Percentiles rank a stretch among this genome's conserved stretches.
These are phyloP conservation scores for Drosera spatulata DNA, from an alignment of 179 eudicot species.

Conservation along the genomic window DNA sequence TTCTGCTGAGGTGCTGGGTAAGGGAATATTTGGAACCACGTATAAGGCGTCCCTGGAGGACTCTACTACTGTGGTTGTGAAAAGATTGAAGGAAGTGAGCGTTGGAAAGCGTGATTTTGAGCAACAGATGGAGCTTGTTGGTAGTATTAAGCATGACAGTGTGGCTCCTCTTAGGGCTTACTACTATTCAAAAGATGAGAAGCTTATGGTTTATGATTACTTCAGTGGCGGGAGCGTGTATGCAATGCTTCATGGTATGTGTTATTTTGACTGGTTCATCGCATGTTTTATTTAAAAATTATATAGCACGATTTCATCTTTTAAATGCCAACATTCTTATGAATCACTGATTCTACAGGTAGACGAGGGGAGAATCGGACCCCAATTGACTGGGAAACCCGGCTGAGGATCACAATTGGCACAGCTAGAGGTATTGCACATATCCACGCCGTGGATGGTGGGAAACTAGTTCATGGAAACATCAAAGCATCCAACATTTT, in stretches of 20 bases:
- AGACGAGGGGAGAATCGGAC: constrained; percentile 42
- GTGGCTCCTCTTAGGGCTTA: constrained; percentile 35
- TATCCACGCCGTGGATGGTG: constrained; percentile 46
- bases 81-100: constrained; percentile 31
- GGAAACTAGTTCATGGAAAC: constrained; percentile 80
- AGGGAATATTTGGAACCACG: constrained; percentile 42
- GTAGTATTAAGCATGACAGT: constrained; percentile 37
- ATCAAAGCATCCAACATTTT: constrained; percentile 71
- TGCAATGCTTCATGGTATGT: constrained; percentile 55
- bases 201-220: constrained; percentile 72
- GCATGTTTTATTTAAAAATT: not conserved
- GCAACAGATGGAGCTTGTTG: constrained; percentile 43
- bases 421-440: constrained; percentile 62
- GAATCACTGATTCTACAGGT: constrained; percentile 19
- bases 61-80: constrained; percentile 32
- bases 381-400: constrained; percentile 60
- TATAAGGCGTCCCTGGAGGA: constrained; percentile 12
- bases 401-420: constrained; percentile 54
- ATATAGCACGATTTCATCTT: not conserved
- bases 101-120: constrained; percentile 36
- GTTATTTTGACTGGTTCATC: not conserved
- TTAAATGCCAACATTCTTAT: constrained; percentile 11
- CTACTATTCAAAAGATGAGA: constrained; percentile 9
- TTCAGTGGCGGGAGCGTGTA: constrained; percentile 57
- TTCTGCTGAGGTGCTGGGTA: constrained; percentile 50